Conservation (phyloP, 176 grass and related monocot species). For the Otatea glauca region DNA sequence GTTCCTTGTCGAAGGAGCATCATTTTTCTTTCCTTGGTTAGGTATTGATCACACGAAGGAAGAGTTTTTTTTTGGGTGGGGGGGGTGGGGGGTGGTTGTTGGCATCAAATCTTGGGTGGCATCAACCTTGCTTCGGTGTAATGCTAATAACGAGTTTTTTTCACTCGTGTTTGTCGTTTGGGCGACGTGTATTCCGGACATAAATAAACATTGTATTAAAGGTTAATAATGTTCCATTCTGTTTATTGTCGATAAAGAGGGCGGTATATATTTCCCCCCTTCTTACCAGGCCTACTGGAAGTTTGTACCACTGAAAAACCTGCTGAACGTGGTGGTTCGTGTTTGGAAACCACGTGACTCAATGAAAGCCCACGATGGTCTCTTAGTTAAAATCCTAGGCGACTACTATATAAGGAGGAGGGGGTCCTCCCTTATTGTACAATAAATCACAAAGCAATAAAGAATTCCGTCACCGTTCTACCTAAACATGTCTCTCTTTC, state of each 20-base stretch:
- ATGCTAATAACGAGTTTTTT: slow-evolving; percentile 48
- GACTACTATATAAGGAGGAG: too few relatives aligned
- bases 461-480: too few relatives aligned
- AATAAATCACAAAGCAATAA: too few relatives aligned
- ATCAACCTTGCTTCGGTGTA: slow-evolving; percentile 43
- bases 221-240: slow-evolving; percentile 32
- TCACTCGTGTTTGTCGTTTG: slow-evolving; percentile 35
- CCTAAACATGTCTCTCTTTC: too few relatives aligned
- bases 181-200: slow-evolving; percentile 49
- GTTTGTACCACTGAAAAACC: too few relatives aligned
- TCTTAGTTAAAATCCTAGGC: too few relatives aligned
- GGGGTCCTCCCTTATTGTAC: too few relatives aligned
- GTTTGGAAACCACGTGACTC: too few relatives aligned
- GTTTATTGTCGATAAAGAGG: slow-evolving; percentile 29
- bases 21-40: slow-evolving; percentile 45
- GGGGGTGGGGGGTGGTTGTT: not conserved
- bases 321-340: too few relatives aligned
- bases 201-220: slow-evolving; percentile 62
- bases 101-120: slow-evolving; percentile 44
- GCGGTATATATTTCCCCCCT: too few relatives aligned
- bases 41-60: slow-evolving; percentile 38
- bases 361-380: too few relatives aligned
- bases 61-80: slow-evolving; percentile 14
- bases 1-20: slow-evolving; percentile 27
- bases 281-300: too few relatives aligned